Base-by-base conservation (phyloP, 306 rosid genomes). In the Prunus fruticosa region DNA sequence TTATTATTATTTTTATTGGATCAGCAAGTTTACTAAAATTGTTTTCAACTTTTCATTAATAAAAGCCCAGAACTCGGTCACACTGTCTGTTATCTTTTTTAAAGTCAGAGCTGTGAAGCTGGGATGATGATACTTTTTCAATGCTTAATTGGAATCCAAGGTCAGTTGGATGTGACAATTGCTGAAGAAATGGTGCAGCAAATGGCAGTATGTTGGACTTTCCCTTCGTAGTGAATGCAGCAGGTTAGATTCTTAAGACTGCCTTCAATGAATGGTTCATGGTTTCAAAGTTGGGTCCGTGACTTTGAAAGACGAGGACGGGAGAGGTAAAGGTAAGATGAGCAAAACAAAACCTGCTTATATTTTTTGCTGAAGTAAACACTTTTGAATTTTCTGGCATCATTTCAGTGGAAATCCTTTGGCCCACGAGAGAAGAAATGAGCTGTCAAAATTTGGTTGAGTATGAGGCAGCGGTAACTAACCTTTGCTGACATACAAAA, bases 121-220 rank as follows among this genome's bases (percentile, higher is more conserved):
- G 58, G 52, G 61, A 5, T 61, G 63, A 49, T 75, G 82, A 45
- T 60, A 69, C 43, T 74, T 84, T 81, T 80, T 87, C 72, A 84
- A 80, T 38, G 51, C 79, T 32, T 50, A 79, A 81, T 65, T 80
- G 90, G 92, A 78, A 90, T 88, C 92, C 90, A 86, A 80, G 73
- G 90, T 79, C 82, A 61, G 72, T 0, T 76, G 78, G 86, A 80
- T 72, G 79, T 73, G 90, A 88, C 91, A 77, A 82, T 50, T 75
- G 83, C 57, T 76, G 81, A 20, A 73, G 54, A 53, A 81, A 62
- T 46, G 27, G 69, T 67, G n/a, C 75, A 47, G 79, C 28, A 69
- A 76, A 76, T 73, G 77, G 76, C 82, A 66, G 82, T 68, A 64
- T 68, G 76, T 80, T 81, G 69, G 49, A 16, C 14, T 50, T 75